Evolutionary conservation across 768 basidiomycete species (phyloP).

Genomic region (Lentinus tigrinus): DNA sequence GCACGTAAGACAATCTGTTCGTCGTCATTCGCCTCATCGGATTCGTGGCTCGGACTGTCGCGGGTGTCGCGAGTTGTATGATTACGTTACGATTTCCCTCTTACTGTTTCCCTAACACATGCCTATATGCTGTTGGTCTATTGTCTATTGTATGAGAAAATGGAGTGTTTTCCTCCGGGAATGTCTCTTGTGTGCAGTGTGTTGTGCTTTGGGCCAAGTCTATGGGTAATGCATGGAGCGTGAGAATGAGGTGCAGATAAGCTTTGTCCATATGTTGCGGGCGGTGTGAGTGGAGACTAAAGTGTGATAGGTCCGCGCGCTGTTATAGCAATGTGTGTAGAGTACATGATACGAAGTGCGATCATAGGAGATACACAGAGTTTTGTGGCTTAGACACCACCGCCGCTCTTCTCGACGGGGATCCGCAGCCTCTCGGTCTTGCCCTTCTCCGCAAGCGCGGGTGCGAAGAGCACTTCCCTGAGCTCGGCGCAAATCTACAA

Average conservation of each 20-base stretch:
- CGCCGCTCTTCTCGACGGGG: constrained; percentile 55
- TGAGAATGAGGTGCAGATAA: background rate
- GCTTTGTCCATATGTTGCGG: background rate
- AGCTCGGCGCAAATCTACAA: constrained; percentile 69
- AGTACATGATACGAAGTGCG: background rate
- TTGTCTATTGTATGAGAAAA: constrained; percentile 11
- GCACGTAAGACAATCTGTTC: constrained; percentile 45
- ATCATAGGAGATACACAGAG: background rate
- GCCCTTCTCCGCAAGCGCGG: constrained; percentile 28
- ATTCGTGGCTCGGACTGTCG: background rate
- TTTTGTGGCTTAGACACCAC: constrained; percentile 38
- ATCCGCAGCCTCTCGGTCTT: constrained; percentile 43
- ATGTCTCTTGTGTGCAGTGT: background rate
- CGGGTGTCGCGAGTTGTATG: constrained; percentile 13
- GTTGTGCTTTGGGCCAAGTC: background rate
- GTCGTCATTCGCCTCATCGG: background rate
- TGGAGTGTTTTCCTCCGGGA: background rate
- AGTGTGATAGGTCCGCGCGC: background rate
- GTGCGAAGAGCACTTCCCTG: constrained; percentile 61
- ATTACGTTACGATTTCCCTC: constrained; percentile 3
- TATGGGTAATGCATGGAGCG: background rate
- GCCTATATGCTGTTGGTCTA: constrained; percentile 16
- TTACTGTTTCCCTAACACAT: constrained; percentile 1
- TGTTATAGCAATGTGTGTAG: background rate
- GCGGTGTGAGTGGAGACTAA: background rate